These are phyloP conservation scores for Protostelium mycophagum DNA, from an alignment of 78 protist genomes.

Conservation along the genomic window DNA sequence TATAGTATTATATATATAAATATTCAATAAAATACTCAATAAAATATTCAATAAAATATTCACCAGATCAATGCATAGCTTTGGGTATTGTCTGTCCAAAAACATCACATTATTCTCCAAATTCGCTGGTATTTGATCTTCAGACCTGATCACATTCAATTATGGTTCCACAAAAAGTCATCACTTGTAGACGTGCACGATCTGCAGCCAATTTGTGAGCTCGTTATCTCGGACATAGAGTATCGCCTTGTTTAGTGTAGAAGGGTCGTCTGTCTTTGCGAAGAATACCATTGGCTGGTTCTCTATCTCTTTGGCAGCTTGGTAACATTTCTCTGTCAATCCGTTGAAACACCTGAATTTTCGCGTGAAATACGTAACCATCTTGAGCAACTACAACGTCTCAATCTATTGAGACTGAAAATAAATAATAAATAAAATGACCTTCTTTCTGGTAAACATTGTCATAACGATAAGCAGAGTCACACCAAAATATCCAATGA, in stretches of 20 bases:
- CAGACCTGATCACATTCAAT: not conserved
- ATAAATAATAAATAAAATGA: no score
- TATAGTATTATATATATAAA: conserved; percentile 6
- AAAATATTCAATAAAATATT: no score
- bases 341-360: conserved; percentile 1
- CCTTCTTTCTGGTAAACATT: conserved; percentile 10
- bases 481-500: conserved; percentile 7
- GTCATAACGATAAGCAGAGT: not conserved
- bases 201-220: conserved; percentile 65
- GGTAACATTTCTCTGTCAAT: not conserved
- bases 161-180: not conserved
- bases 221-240: conserved; percentile 80
- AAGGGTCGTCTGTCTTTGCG: conserved; percentile 54
- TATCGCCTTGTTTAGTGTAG: conserved; percentile 68
- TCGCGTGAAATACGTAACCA: conserved; percentile 33
- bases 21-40: no score
- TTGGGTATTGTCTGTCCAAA: conserved; percentile 46
- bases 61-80: conserved; percentile 56
- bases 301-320: conserved; percentile 18
- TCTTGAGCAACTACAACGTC: conserved; percentile 11
- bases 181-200: conserved; percentile 57
- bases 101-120: conserved; percentile 26
- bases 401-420: not conserved
- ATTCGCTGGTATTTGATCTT: conserved; percentile 7
- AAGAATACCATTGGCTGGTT: conserved; percentile 69